Evolutionary conservation across 2,329 filamentous ascomycete genomes (phyloP).

Genomic region (Botrytis cinerea): DNA sequence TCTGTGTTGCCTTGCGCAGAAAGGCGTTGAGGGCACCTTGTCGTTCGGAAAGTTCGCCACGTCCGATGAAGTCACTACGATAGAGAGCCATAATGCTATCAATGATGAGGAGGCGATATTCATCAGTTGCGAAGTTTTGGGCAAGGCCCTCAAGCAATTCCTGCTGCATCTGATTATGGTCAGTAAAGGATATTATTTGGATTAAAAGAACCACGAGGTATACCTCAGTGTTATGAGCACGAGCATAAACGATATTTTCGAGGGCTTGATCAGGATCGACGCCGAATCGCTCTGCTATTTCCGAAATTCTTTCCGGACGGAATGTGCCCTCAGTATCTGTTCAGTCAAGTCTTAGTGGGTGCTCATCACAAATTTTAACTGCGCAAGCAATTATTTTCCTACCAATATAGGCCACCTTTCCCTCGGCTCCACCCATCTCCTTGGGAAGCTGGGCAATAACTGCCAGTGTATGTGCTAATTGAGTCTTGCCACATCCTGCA

Average conservation of each 20-base stretch:
- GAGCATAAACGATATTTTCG: slow-evolving; percentile 68
- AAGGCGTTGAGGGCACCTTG: slow-evolving; percentile 69
- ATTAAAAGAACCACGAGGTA: background rate
- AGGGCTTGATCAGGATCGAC: slow-evolving; percentile 59
- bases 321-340: slow-evolving; percentile 64
- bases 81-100: slow-evolving; percentile 73
- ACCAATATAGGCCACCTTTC: slow-evolving; percentile 70
- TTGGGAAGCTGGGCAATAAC: slow-evolving; percentile 59
- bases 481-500: slow-evolving; percentile 65
- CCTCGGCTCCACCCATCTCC: slow-evolving; percentile 65
- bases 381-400: slow-evolving; percentile 15
- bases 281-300: slow-evolving; percentile 67
- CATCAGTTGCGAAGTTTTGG: slow-evolving; percentile 61
- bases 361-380: slow-evolving; percentile 8
- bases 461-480: slow-evolving; percentile 68
- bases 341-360: slow-evolving; percentile 8
- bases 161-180: slow-evolving; percentile 52
- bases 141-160: slow-evolving; percentile 63
- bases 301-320: slow-evolving; percentile 64
- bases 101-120: slow-evolving; percentile 67
- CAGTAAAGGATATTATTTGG: background rate
- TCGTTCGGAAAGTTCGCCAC: slow-evolving; percentile 67
- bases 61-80: slow-evolving; percentile 65
- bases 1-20: slow-evolving; percentile 62
- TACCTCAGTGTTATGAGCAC: slow-evolving; percentile 64